A percentile compares a stretch with the other conserved stretches of the same genome.
These are phyloP conservation scores for Cyberlindnera meyerae DNA, from an alignment of 805 yeast species.

Conservation along the genomic window DNA sequence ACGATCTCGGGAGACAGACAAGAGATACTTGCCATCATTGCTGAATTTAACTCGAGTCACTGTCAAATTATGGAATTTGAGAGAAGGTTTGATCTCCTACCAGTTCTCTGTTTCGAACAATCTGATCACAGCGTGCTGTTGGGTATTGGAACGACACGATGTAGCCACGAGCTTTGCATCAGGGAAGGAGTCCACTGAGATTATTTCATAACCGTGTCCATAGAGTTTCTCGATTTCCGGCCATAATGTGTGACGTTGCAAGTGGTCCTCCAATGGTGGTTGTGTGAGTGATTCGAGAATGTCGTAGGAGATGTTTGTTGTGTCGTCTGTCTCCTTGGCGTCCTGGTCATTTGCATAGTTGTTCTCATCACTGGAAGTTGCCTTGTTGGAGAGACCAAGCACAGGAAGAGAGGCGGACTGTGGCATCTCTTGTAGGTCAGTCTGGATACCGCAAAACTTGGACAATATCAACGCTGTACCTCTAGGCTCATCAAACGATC, in stretches of 20 bases:
- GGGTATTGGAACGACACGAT: conserved; percentile 85
- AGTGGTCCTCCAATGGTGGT: conserved; percentile 86
- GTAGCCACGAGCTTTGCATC: conserved; percentile 67
- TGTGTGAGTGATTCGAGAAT: conserved; percentile 39
- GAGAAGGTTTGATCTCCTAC: conserved; percentile 53
- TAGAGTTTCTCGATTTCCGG: conserved; percentile 93
- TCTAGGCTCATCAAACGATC: conserved; percentile 85
- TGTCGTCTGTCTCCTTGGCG: conserved; percentile 29
- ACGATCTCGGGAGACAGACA: conserved; percentile 88
- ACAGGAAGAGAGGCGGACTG: conserved; percentile 91
- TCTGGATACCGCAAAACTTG: conserved; percentile 44
- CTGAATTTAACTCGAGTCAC: conserved; percentile 81
- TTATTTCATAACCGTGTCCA: conserved; percentile 96
- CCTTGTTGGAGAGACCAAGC: conserved; percentile 88
- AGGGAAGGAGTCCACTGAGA: conserved; percentile 68
- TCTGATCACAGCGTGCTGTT: conserved; percentile 81
- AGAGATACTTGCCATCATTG: conserved; percentile 54
- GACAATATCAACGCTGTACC: conserved; percentile 62
- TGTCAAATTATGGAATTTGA: conserved; percentile 75
- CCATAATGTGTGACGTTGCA: conserved; percentile 89
- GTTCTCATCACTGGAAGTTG: conserved; percentile 44
- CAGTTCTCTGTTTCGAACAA: conserved; percentile 59
- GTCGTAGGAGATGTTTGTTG: conserved; percentile 39
- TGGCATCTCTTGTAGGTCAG: conserved; percentile 44
- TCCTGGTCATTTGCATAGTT: conserved; percentile 26